Evolutionary conservation across 495 filamentous ascomycete species (phyloP).

Genomic region (Penicillium lividum): DNA sequence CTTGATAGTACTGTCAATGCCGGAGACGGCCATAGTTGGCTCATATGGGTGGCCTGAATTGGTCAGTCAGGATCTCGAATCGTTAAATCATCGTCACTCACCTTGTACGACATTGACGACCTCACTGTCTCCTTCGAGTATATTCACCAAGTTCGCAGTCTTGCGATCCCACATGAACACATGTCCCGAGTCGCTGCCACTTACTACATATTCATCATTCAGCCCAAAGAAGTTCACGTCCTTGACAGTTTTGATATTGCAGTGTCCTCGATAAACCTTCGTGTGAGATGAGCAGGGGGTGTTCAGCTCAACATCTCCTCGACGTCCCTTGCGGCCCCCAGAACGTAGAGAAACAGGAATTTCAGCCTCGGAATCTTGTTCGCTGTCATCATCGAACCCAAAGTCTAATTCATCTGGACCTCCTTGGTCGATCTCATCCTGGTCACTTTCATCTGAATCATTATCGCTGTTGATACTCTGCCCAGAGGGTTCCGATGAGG

Average conservation of each 20-base stretch:
- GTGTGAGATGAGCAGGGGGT: constrained; percentile 61
- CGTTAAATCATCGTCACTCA: constrained; percentile 20
- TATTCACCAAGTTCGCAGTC: constrained; percentile 63
- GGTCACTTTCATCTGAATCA: constrained; percentile 11
- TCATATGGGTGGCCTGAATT: constrained; percentile 69
- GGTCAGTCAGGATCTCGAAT: neutral
- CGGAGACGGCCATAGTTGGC: constrained; percentile 67
- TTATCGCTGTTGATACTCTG: constrained; percentile 1
- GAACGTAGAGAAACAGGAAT: constrained; percentile 24
- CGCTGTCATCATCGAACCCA: constrained; percentile 15
- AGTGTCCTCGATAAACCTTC: constrained; percentile 63
- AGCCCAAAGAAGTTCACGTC: constrained; percentile 74
- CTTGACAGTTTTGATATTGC: constrained; percentile 74
- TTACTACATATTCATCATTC: constrained; percentile 74
- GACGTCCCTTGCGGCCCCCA: constrained; percentile 33
- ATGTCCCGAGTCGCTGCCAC: constrained; percentile 68
- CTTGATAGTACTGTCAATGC: constrained; percentile 76
- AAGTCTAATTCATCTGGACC: constrained; percentile 29
- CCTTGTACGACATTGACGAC: constrained; percentile 74
- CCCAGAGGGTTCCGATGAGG: neutral
- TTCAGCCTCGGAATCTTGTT: constrained; percentile 28
- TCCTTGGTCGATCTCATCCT: neutral
- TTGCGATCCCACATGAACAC: constrained; percentile 73
- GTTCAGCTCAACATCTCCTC: constrained; percentile 52
- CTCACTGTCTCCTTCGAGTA: constrained; percentile 70